Base-by-base conservation (phyloP, 75 land plant species). In the Azolla pinnata region DNA sequence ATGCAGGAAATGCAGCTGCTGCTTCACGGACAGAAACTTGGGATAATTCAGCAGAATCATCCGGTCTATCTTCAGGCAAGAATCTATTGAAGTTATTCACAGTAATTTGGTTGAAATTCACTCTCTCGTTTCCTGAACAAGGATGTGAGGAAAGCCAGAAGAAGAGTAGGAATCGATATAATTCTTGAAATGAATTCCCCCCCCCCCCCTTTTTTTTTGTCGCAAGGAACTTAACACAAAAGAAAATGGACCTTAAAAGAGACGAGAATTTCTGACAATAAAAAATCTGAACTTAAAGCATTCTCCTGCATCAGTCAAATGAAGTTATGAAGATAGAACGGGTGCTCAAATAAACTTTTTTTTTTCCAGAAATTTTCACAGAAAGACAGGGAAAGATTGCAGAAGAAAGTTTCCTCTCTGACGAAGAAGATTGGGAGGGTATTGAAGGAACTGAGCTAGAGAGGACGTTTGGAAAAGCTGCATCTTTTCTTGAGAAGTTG, bases 341-440 rank as follows among this genome's bases (percentile, higher is more conserved):
- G n/a, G n/a, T n/a, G n/a, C n/a, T n/a, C n/a, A n/a, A n/a, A n/a
- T n/a, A n/a, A n/a, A n/a, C n/a, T n/a, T n/a, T n/a, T n/a, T n/a
- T n/a, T n/a, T n/a, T n/a, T 4, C 57, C 26, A 54, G 24, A 54
- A 16, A 8, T 9, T 25, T 26, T 26, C 10, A 25, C 4, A 7
- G 14, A 1, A 2, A 52, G 4, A 25, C 29, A 2, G 14, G 54
- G 2, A 2, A 25, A 52, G 29, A 24, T 30, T 16, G 42, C 42
- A 4, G 63, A 29, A 23, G 20, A 24, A 24, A 29, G 50, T 4
- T 17, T 32, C 9, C n/a, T 42, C 1, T 61, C 63, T 12, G 85
- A 78, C 4, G 84, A 84, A 40, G 79, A 76, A 54, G 92, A 88
- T 68, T 93, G 98, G 98, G 96, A 93, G 38, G 98, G 90, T 1